Base-by-base conservation (phyloP, 495 filamentous ascomycete species). In the Aspergillus homomorphus region DNA sequence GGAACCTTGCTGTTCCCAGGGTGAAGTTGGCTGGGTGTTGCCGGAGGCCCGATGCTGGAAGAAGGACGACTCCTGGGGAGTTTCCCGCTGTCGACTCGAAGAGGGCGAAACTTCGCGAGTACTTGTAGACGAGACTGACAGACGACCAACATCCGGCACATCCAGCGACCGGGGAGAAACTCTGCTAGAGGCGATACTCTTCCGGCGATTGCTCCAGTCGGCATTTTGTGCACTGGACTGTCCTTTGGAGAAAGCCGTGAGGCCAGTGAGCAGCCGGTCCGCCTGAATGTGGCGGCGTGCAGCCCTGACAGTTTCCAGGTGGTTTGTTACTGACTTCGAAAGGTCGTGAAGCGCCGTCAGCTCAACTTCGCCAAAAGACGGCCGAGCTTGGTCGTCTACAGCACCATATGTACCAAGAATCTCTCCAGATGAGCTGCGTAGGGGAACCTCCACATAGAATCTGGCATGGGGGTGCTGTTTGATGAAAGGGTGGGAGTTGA, bases 371-470 rank as follows among this genome's bases (percentile, higher is more conserved):
- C 48, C 53, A 23, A 72, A 63, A 9, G 71, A 62, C 1, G 58
- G 42, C 1, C 78, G 73, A 19, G 81, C 76, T 20, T 69, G 64
- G 24, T 78, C 70, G 63, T 87, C 83, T 1, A 85, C 67, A 18
- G 87, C 72, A 51, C 82, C 85, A 58, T 84, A 80, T 9, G 80
- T 84, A 16, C 86, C 86, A 48, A 89, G 83, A 2, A 79, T 74
- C 33, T 84, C 77, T 5, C 85, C 85, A 14, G 71, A 71, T 10
- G 74, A 77, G 1, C 77, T 83, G 23, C 78, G 67, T 14, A 89
- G 73, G 0, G 86, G 85, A 3, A 84, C 80, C n/a, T 82, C 85
- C 8, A 80, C 83, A 56, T 88, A 89, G 63, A 86, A 89, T 28
- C 67, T 71, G 2, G 73, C 58, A 53, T 68, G 59, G 0, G 81